Conservation (phyloP, 106 monocot genomes). For the Dendrobium huoshanense region DNA sequence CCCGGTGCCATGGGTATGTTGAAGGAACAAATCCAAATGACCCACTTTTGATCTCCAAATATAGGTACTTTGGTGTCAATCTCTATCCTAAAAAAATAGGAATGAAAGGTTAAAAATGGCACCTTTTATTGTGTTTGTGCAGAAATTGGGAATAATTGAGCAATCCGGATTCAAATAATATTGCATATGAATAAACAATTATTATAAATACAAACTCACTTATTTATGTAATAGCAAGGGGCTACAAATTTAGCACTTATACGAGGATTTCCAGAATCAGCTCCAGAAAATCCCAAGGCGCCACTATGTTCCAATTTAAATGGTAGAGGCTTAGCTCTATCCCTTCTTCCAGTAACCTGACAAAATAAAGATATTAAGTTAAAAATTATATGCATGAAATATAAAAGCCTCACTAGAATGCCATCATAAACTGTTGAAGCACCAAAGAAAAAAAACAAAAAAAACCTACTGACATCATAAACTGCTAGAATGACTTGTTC, state of each 20-base stretch:
- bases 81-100: constrained; percentile 66
- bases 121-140: neutral
- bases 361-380: neutral
- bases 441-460: neutral
- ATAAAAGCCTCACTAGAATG: neutral
- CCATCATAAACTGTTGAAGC: neutral
- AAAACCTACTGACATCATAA: neutral
- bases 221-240: constrained; percentile 85
- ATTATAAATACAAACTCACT: constrained; percentile 35
- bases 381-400: neutral
- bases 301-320: constrained; percentile 88
- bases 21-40: constrained; percentile 99
- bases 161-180: neutral
- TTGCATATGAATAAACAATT: neutral
- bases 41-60: constrained; percentile 95
- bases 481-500: neutral
- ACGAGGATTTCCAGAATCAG: constrained; percentile 69
- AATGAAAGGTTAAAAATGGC: neutral
- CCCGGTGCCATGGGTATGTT: constrained; percentile 96
- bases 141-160: neutral
- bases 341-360: constrained; percentile 98
- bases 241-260: constrained; percentile 85
- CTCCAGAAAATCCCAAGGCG: constrained; percentile 66
- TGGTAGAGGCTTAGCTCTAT: constrained; percentile 84
- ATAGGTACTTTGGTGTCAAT: constrained; percentile 84